These are phyloP conservation scores for Saccharomyces eubayanus DNA, from an alignment of 805 yeast species.

Conservation along the genomic window DNA sequence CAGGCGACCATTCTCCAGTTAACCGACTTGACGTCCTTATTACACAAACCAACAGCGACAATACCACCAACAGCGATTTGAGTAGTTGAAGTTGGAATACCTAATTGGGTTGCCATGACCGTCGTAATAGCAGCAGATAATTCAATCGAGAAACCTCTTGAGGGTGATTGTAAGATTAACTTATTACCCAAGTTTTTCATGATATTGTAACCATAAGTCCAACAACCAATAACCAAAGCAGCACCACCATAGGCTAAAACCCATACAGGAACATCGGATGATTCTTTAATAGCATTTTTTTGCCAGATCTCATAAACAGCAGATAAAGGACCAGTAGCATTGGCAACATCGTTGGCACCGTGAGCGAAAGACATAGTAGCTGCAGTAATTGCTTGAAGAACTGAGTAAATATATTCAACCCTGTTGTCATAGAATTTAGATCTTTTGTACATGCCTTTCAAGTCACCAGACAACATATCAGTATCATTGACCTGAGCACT, in stretches of 20 bases:
- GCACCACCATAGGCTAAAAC: constrained; percentile 59
- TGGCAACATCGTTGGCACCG: constrained; percentile 73
- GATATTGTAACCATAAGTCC: constrained; percentile 65
- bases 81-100: constrained; percentile 69
- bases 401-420: constrained; percentile 58
- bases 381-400: constrained; percentile 65
- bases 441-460: constrained; percentile 43
- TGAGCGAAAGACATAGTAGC: constrained; percentile 76
- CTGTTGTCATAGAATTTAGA: constrained; percentile 65
- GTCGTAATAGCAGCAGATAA: constrained; percentile 71
- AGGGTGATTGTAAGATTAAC: constrained; percentile 65
- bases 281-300: constrained; percentile 36
- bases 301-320: constrained; percentile 58
- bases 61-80: constrained; percentile 76
- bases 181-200: constrained; percentile 68
- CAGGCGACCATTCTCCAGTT: constrained; percentile 73
- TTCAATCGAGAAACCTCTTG: constrained; percentile 71
- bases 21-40: constrained; percentile 51
- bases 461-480: constrained; percentile 39
- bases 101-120: constrained; percentile 64
- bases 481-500: constrained; percentile 35
- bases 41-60: constrained; percentile 67
- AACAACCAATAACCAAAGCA: constrained; percentile 56
- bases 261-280: constrained; percentile 64
- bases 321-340: constrained; percentile 69